Base-by-base conservation (phyloP, 2,329 filamentous ascomycete genomes). In the Epichloe bromicola region DNA sequence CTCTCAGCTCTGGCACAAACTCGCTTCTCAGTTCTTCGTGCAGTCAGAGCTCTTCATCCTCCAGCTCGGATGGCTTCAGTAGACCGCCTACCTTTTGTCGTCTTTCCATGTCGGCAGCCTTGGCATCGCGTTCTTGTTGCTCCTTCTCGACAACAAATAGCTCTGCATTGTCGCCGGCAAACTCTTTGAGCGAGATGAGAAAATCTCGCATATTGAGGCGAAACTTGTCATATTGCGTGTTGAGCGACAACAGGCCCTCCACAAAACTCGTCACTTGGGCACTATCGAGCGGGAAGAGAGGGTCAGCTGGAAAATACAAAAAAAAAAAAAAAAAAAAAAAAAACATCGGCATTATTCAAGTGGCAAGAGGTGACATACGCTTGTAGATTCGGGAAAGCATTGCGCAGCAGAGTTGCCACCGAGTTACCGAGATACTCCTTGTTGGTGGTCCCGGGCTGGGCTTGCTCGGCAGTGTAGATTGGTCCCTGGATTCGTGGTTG, bases 191-290 rank as follows among this genome's bases (percentile, higher is more conserved):
- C 20, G 90, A 94, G 61, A 98, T 95, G 59, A 98, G 73, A 79
- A 98, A 98, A 70, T 98, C 93, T 58, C 93, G 88, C 49, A 98
- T 74, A 62, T 94, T 89, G 51, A 95, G 81, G 67, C 95, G 95
- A 83, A 98, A 98, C 66, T 89, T 89, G 64, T 88, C 86, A 57
- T 94, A 83, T 62, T 95, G 86, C 51, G 85, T 86, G 66, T 95
- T 97, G 58, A 87, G 79, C 6, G 83, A 79, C 68, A 98, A 95
- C 11, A 98, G 73, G 11, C 88, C 88, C 60, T 94, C 83, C 48
- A 97, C 90, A 67, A 98, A 98, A 51, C 79, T 79, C 57, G 85
- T 80, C 60, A 97, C 93, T 80, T 98, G 93, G 20, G 78, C 75
- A 59, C 86, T 95, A 62, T 3, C 38, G 10, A 8, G 30, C 26